Percentiles rank a stretch among this genome's conserved stretches.
phyloP scores from a whole-genome alignment of 208 protist species.

The Acanthamoeba castellanii region DNA sequence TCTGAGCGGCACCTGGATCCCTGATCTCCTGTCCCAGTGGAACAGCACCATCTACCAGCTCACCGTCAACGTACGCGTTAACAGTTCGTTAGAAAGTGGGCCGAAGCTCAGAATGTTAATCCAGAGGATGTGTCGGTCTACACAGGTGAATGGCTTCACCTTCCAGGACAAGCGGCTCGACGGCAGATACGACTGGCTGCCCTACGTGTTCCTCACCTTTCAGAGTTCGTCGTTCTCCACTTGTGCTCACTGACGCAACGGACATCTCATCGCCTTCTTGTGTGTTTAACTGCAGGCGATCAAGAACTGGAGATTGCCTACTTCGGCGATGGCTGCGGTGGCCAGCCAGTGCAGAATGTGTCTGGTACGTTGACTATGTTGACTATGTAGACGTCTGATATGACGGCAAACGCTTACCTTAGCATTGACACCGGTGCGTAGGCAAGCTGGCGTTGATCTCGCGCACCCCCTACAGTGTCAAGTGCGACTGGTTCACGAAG shows the following conservation, averaged over 20 bases:
- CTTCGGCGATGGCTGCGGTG: conserved; percentile 32
- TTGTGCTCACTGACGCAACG: background rate
- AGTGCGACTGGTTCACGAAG: conserved; percentile 65
- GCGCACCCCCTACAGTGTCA: background rate
- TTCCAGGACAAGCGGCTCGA: conserved; percentile 36
- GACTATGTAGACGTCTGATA: background rate
- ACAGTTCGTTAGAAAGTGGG: too few relatives aligned
- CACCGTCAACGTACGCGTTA: background rate
- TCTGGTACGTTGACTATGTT: background rate
- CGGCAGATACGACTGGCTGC: conserved; percentile 54
- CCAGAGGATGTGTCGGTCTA: background rate
- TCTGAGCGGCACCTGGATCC: conserved; percentile 1
- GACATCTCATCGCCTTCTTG: background rate
- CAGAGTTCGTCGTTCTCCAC: background rate
- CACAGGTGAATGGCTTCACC: conserved; percentile 12
- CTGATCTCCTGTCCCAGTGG: conserved; percentile 15
- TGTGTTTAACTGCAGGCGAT: background rate
- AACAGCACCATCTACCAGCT: conserved; percentile 65
- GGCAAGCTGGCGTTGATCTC: conserved; percentile 64
- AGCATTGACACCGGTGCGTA: background rate
- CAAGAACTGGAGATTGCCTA: background rate
- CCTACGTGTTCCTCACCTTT: conserved; percentile 32
- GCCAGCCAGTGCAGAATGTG: background rate
- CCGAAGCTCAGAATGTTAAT: background rate
- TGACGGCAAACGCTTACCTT: background rate